These are phyloP conservation scores for Paxillus ammoniavirescens DNA, from an alignment of 768 basidiomycete genomes.

Conservation along the genomic window DNA sequence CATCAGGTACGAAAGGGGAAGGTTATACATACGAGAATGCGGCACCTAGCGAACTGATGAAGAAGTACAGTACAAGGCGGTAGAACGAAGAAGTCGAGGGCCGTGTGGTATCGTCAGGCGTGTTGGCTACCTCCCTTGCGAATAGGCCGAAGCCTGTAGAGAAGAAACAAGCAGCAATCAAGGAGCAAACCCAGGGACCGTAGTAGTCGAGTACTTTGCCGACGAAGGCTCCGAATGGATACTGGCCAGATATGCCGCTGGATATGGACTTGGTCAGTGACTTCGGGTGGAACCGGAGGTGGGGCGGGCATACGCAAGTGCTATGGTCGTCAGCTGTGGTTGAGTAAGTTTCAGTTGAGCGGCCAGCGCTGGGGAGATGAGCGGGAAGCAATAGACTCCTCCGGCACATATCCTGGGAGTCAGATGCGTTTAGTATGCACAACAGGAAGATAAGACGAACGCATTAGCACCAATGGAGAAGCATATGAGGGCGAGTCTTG, in stretches of 20 bases:
- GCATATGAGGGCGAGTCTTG: constrained; percentile 38
- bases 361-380: constrained; percentile 64
- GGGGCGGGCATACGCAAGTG: constrained; percentile 60
- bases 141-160: constrained; percentile 63
- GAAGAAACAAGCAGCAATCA: constrained; percentile 59
- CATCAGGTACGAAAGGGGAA: not conserved
- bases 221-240: constrained; percentile 68
- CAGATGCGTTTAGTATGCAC: not conserved
- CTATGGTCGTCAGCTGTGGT: constrained; percentile 76
- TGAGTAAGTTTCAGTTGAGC: constrained; percentile 65
- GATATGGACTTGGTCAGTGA: constrained; percentile 1
- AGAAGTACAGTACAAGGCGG: constrained; percentile 55
- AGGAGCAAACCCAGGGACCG: constrained; percentile 68
- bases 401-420: constrained; percentile 64
- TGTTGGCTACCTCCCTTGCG: constrained; percentile 52
- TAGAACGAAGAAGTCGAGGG: constrained; percentile 48
- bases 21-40: constrained; percentile 62
- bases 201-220: constrained; percentile 67
- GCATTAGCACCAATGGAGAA: constrained; percentile 62
- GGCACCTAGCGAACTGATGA: constrained; percentile 64
- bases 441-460: constrained; percentile 37
- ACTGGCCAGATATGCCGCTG: constrained; percentile 83
- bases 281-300: constrained; percentile 19
- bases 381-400: constrained; percentile 76
- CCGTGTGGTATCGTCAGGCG: constrained; percentile 37